Evolutionary conservation across 192 early-diverging fungal genomes (phyloP).

Genomic region (Backusella parvicylindrica): DNA sequence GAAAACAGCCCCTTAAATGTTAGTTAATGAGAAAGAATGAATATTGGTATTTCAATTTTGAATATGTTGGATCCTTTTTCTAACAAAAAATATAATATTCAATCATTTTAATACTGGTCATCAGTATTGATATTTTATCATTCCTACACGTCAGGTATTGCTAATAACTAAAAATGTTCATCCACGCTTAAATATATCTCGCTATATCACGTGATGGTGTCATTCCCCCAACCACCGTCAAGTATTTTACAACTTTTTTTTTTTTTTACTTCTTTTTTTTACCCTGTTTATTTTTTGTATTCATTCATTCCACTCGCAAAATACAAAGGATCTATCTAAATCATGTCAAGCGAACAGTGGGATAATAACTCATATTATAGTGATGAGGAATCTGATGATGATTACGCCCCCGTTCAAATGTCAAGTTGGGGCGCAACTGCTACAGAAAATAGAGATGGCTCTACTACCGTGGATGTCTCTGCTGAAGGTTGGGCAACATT

Average conservation of each 20-base stretch:
- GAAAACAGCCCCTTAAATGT: no score
- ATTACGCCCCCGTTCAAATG: neutral
- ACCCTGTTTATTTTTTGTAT: neutral
- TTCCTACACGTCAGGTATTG: no score
- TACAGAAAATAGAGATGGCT: neutral
- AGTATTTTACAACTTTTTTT: no score
- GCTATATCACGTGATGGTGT: neutral
- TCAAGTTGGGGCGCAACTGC: neutral
- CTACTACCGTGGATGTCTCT: neutral
- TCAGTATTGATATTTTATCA: no score
- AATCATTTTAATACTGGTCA: no score
- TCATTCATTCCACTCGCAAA: neutral
- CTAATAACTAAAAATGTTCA: no score
- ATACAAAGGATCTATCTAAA: neutral
- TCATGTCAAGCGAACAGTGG: neutral
- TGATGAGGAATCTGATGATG: neutral
- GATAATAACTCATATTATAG: neutral
- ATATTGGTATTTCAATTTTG: no score
- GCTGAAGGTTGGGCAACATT: slow-evolving; percentile 16
- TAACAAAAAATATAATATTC: no score
- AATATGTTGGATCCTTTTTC: no score
- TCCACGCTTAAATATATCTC: no score
- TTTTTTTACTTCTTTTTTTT: neutral
- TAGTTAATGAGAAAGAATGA: no score
- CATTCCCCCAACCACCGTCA: no score